These are phyloP conservation scores for Schwanniomyces etchellsii DNA, from an alignment of 1,139 yeast genomes.

Conservation along the genomic window DNA sequence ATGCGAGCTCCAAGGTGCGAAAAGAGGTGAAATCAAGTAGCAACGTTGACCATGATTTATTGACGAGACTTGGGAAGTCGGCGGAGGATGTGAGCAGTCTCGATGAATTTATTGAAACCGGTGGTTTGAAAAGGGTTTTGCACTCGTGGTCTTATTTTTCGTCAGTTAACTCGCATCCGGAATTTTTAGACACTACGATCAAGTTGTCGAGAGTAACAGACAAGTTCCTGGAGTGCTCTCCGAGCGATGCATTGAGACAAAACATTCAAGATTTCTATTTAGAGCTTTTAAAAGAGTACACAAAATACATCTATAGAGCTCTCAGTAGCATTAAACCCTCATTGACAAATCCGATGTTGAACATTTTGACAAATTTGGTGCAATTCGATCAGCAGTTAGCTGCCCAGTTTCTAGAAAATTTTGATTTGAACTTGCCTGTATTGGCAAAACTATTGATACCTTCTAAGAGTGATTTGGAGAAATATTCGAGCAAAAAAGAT, in stretches of 20 bases:
- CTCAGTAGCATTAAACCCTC: constrained; percentile 54
- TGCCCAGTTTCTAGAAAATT: constrained; percentile 54
- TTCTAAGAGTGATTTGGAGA: constrained; percentile 37
- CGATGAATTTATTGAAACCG: constrained; percentile 10
- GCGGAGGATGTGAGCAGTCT: constrained; percentile 7
- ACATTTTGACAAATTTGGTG: constrained; percentile 49
- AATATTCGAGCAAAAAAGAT: constrained; percentile 8
- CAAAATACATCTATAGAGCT: constrained; percentile 65
- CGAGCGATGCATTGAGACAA: constrained; percentile 4
- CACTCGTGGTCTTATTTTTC: constrained; percentile 57
- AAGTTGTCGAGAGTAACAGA: constrained; percentile 23
- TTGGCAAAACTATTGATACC: constrained; percentile 61
- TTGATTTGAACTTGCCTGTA: constrained; percentile 61
- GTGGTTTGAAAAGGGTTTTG: constrained; percentile 15
- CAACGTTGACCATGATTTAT: constrained; percentile 15
- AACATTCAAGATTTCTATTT: constrained; percentile 34
- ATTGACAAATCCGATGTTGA: constrained; percentile 56
- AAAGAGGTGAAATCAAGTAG: too few species aligned
- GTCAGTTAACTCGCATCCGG: constrained; percentile 54
- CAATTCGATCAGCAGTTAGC: constrained; percentile 44
- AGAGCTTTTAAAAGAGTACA: constrained; percentile 49
- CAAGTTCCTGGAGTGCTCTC: constrained; percentile 10
- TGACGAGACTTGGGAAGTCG: constrained; percentile 11
- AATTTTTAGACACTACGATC: constrained; percentile 37
- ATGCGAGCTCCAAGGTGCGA: too few species aligned